Base-by-base conservation (phyloP, 805 yeast species). In the Pichia membranifaciens region DNA sequence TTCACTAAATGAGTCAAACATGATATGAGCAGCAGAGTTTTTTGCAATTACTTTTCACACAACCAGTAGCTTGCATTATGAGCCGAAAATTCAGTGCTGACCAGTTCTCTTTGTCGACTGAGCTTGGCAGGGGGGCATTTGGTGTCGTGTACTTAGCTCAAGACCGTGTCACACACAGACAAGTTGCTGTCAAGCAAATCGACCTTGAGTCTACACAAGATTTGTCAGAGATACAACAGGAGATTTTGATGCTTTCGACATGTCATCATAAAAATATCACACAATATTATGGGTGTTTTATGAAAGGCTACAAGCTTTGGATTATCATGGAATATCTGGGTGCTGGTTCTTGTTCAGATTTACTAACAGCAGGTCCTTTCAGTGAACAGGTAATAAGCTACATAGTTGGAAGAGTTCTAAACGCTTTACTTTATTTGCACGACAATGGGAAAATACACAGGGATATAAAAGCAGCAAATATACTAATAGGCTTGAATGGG, bases 401-500 rank as follows among this genome's bases (percentile, higher is more conserved):
- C 20, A 71, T 85, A 0, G 66, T 82, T 50, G 63, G 69, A 25
- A 81, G 81, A 44, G 68, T 85, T 5, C 64, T 86, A 20, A 52
- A 69, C 9, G 95, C 88, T 0, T 68, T 85, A 36, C 69, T 69
- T 6, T 85, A 85, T 62, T 64, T 85, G 60, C 96, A 84, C 58
- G 64, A 65, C 4, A 81, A 74, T 51, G 87, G 88, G 9, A 83
- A 85, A 57, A 90, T 91, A 38, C 99, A 91, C 61, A 69, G 98
- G 51, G 98, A 91, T 63, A 86, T 91, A 45, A 91, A 90, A 61
- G 96, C 97, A 2, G 98, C 96, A 0, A 91, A 91, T 62, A 79
- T 91, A 21, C 67, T 91, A 31, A 62, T 90, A 16, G 81, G 87
- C 17, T 74, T 75, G 2, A 66, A 73, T 12, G 90, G 95, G 3